Evolutionary conservation across 2,329 filamentous ascomycete species (phyloP).

Genomic region (Diaporthe vaccinii): DNA sequence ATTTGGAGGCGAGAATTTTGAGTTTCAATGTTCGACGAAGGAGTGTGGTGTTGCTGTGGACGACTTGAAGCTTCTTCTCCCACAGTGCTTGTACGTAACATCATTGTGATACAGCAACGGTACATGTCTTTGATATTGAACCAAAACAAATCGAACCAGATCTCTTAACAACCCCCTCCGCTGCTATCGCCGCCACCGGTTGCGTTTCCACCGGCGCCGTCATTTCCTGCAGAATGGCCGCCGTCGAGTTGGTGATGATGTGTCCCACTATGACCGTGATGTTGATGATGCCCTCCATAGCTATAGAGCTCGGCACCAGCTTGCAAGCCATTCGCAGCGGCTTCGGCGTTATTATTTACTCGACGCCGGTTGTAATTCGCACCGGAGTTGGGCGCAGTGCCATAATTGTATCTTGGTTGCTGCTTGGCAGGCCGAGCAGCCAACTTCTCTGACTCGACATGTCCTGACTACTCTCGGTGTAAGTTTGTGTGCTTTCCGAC

Average conservation of each 20-base stretch:
- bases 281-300: slow-evolving; percentile 1
- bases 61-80: background rate
- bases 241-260: background rate
- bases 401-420: slow-evolving; percentile 2
- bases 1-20: background rate
- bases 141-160: no score
- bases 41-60: background rate
- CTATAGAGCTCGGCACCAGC: background rate
- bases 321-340: background rate
- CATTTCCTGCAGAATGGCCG: slow-evolving; percentile 7
- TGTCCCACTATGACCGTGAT: background rate
- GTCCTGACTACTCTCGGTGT: background rate
- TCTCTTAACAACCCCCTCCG: background rate
- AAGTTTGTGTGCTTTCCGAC: background rate
- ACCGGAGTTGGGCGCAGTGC: background rate
- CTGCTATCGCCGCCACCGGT: no score
- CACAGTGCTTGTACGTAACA: background rate
- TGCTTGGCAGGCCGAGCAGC: slow-evolving; percentile 16
- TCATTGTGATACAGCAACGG: background rate
- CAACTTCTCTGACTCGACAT: background rate
- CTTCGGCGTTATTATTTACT: background rate
- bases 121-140: background rate
- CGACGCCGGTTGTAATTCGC: background rate
- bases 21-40: background rate
- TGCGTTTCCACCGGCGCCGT: background rate